These are phyloP conservation scores for Colletotrichum trifolii DNA, from an alignment of 2,329 filamentous ascomycete species.

Conservation along the genomic window DNA sequence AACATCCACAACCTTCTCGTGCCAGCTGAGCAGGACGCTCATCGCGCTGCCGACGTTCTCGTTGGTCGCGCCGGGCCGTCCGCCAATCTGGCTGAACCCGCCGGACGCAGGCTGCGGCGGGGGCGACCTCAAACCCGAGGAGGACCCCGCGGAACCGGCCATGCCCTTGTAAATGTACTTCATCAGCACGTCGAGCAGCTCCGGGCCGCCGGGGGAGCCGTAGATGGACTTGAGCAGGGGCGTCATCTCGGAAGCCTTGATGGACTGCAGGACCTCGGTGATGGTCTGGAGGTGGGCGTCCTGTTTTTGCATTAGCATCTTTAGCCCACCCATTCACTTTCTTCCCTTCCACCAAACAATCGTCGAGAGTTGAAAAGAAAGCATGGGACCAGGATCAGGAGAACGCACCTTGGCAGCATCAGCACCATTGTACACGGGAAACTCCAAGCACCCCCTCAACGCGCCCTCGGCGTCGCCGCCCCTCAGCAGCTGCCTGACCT, in stretches of 20 bases:
- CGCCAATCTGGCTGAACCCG: constrained; percentile 80
- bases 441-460: constrained; percentile 84
- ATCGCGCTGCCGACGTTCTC: constrained; percentile 86
- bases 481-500: constrained; percentile 88
- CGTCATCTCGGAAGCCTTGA: constrained; percentile 96
- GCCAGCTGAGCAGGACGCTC: constrained; percentile 98
- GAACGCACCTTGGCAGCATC: constrained; percentile 67
- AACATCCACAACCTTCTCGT: constrained; percentile 97
- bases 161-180: constrained; percentile 99
- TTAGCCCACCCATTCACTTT: background rate
- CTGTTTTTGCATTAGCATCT: constrained; percentile 53
- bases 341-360: background rate
- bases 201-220: constrained; percentile 79
- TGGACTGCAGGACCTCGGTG: constrained; percentile 92
- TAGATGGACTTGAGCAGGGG: constrained; percentile 87
- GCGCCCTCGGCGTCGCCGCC: constrained; percentile 91
- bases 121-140: constrained; percentile 57
- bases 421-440: constrained; percentile 77
- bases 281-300: constrained; percentile 89
- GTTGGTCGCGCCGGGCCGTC: constrained; percentile 62
- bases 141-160: constrained; percentile 59
- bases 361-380: too few species aligned
- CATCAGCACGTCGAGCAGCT: constrained; percentile 92
- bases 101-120: constrained; percentile 75
- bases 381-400: background rate